A percentile compares a stretch with the other conserved stretches of the same genome.
Evolutionary conservation across 768 basidiomycete genomes (phyloP).

Genomic region (Termitomyces sp.): DNA sequence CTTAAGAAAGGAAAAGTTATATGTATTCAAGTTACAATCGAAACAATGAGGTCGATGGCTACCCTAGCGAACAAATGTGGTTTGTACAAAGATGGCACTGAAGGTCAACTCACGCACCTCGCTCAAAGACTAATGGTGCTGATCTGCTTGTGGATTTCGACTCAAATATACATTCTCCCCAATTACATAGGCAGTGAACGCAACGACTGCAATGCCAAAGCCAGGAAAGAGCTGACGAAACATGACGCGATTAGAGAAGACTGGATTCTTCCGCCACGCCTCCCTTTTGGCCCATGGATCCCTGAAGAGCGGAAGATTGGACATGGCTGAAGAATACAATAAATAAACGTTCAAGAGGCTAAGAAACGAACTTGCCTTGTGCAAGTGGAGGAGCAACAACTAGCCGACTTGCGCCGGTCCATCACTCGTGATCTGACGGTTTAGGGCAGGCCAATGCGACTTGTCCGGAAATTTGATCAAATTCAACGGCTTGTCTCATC

Average conservation of each 20-base stretch:
- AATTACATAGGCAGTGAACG: constrained; percentile 89
- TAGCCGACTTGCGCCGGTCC: neutral
- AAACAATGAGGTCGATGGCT: neutral
- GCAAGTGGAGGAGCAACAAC: constrained; percentile 5
- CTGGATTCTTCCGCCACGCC: constrained; percentile 88
- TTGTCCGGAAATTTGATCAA: constrained; percentile 38
- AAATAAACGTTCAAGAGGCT: constrained; percentile 9
- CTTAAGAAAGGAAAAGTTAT: neutral
- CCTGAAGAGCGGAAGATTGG: constrained; percentile 72
- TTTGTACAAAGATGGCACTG: neutral
- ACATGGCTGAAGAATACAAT: constrained; percentile 35
- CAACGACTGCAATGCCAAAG: constrained; percentile 88
- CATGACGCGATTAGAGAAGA: constrained; percentile 85
- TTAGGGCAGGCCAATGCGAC: constrained; percentile 60
- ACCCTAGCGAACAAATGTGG: neutral
- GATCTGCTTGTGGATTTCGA: constrained; percentile 23
- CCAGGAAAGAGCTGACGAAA: constrained; percentile 92
- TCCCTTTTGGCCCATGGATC: constrained; percentile 95
- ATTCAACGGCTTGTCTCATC: constrained; percentile 27
- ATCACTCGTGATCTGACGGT: constrained; percentile 28
- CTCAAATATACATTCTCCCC: constrained; percentile 70
- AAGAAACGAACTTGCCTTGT: constrained; percentile 13
- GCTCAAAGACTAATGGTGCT: constrained; percentile 24
- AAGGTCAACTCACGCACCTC: constrained; percentile 11
- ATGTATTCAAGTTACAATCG: neutral